Evolutionary conservation across 768 basidiomycete genomes (phyloP).

Genomic region (Vararia minispora): DNA sequence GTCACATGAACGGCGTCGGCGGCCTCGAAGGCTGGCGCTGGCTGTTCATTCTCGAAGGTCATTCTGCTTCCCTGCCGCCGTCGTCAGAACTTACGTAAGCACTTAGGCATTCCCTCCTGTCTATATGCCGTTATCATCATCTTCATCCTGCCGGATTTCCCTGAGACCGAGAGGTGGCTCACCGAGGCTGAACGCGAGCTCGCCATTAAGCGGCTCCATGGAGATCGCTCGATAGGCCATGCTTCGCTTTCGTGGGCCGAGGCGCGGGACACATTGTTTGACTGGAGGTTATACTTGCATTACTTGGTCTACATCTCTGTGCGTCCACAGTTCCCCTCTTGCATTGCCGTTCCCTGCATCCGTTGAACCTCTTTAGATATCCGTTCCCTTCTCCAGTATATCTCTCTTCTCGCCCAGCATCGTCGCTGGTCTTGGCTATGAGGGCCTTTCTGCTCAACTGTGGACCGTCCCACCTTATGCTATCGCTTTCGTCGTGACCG

Average conservation of each 20-base stretch:
- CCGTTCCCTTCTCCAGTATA: conserved; percentile 25
- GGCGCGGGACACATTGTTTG: conserved; percentile 19
- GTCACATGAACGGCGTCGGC: conserved; percentile 17
- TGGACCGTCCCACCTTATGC: conserved; percentile 38
- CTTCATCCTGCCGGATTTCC: conserved; percentile 32
- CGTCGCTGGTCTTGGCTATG: conserved; percentile 44
- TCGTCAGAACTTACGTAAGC: too few species aligned
- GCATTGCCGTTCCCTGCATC: too few species aligned
- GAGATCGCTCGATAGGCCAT: background rate
- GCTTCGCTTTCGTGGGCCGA: conserved; percentile 21
- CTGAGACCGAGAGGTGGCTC: conserved; percentile 30
- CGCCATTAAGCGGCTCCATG: conserved; percentile 16
- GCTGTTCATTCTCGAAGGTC: conserved; percentile 11
- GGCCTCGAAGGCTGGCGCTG: conserved; percentile 20
- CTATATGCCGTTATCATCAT: conserved; percentile 19
- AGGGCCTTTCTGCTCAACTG: conserved; percentile 38
- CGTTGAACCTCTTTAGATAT: too few species aligned
- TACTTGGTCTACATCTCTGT: conserved; percentile 18
- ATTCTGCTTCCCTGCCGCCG: too few species aligned
- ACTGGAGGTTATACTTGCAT: conserved; percentile 23
- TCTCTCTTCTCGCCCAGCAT: conserved; percentile 57
- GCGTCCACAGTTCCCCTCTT: too few species aligned
- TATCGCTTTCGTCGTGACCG: conserved; percentile 20
- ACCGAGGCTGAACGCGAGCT: conserved; percentile 27
- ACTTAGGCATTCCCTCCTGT: conserved; percentile 31